Evolutionary conservation across 306 rosid species (phyloP).

Genomic region (Acacia confusa): DNA sequence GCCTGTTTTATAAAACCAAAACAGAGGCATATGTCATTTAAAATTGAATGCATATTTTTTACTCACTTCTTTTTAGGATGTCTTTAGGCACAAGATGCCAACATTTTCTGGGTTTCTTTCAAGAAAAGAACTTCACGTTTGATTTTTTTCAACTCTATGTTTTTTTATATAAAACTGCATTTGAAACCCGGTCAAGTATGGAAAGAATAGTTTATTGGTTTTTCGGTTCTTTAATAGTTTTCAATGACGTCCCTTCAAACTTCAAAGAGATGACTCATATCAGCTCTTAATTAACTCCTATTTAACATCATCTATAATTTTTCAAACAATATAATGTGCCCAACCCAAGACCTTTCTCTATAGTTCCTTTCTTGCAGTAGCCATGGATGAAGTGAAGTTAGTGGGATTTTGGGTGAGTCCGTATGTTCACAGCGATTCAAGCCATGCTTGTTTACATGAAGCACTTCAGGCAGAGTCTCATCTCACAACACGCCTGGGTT

Average conservation of each 20-base stretch:
- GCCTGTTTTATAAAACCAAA: neutral
- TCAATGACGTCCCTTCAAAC: slow-evolving; percentile 1
- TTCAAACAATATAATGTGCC: no score
- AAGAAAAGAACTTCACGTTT: neutral
- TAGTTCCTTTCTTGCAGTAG: no score
- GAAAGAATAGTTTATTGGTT: neutral
- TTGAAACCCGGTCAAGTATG: neutral
- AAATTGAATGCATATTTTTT: no score
- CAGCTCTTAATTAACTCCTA: neutral
- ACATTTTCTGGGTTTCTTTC: neutral
- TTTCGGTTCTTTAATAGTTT: neutral
- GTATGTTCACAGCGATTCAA: no score
- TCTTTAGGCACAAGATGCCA: neutral
- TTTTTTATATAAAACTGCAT: neutral
- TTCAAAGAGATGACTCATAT: neutral
- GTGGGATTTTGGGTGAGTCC: no score
- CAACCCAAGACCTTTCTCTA: no score
- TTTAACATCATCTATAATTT: no score
- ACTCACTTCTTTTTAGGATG: no score
- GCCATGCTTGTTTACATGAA: neutral
- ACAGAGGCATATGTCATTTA: neutral
- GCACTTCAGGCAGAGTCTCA: neutral
- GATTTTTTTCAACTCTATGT: neutral
- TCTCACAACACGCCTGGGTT: neutral
- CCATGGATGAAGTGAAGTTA: no score